Evolutionary conservation across 345 rosid species (phyloP).

Genomic region (Lepidium didymum): DNA sequence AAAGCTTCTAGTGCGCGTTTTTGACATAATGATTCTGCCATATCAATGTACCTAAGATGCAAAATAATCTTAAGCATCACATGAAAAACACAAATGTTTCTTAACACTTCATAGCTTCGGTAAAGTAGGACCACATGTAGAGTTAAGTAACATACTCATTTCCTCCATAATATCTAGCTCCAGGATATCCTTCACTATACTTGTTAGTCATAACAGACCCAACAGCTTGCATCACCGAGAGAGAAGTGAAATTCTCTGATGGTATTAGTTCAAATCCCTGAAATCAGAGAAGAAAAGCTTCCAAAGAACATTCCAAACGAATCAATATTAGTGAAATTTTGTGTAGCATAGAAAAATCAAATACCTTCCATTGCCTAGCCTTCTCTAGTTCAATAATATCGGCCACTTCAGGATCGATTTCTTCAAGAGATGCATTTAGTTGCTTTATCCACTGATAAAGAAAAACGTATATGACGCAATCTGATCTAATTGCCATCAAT

Average conservation of each 20-base stretch:
- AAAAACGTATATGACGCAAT: background rate
- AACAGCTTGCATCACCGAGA: constrained; percentile 94
- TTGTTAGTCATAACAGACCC: constrained; percentile 97
- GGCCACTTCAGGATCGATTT: constrained; percentile 79
- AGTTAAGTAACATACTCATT: constrained; percentile 56
- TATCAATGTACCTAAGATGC: constrained; percentile 71
- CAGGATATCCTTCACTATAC: constrained; percentile 96
- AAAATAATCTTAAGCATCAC: background rate
- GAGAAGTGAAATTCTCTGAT: constrained; percentile 89
- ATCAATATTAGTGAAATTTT: too few relatives aligned
- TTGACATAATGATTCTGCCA: constrained; percentile 90
- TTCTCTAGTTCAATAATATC: constrained; percentile 93
- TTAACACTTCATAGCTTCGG: background rate
- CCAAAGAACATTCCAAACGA: too few relatives aligned
- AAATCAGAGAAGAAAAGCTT: background rate
- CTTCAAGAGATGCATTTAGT: constrained; percentile 71
- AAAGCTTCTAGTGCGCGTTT: constrained; percentile 88
- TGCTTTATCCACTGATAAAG: constrained; percentile 71
- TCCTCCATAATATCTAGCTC: constrained; percentile 95
- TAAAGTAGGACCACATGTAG: background rate
- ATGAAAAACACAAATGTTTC: background rate
- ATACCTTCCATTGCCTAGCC: constrained; percentile 99
- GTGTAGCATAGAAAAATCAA: background rate
- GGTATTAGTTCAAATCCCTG: constrained; percentile 95
- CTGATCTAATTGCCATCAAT: constrained; percentile 5